These are phyloP conservation scores for Nakazawaea peltata DNA, from an alignment of 805 yeast species.

Conservation along the genomic window DNA sequence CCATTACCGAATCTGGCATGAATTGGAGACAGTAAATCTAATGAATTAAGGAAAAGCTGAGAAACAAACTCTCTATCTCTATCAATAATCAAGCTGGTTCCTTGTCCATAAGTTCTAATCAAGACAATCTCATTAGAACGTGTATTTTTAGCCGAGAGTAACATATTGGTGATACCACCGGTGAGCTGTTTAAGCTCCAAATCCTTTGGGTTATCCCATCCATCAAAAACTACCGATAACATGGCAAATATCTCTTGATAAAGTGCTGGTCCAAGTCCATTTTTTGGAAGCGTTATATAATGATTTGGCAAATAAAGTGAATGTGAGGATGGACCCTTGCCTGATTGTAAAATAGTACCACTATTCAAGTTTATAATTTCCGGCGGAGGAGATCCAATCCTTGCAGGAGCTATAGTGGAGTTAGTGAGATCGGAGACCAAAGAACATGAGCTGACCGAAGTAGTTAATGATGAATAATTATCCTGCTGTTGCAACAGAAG, in stretches of 20 bases:
- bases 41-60: constrained; percentile 52
- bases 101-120: constrained; percentile 68
- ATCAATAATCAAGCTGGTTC: constrained; percentile 65
- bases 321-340: constrained; percentile 34
- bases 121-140: constrained; percentile 31
- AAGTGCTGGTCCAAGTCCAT: constrained; percentile 13
- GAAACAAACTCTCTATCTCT: constrained; percentile 68
- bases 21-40: constrained; percentile 59
- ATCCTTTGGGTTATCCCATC: constrained; percentile 18
- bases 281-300: constrained; percentile 27
- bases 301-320: constrained; percentile 42
- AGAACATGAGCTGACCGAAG: no score
- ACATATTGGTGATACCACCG: constrained; percentile 61
- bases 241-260: constrained; percentile 25
- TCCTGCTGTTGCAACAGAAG: no score
- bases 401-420: no score
- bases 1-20: constrained; percentile 68
- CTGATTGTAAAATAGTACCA: constrained; percentile 13
- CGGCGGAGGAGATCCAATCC: constrained; percentile 7
- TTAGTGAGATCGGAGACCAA: no score
- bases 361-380: constrained; percentile 5
- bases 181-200: constrained; percentile 37
- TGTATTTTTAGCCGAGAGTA: constrained; percentile 34
- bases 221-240: constrained; percentile 34
- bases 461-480: no score